Conservation (phyloP, 2,329 filamentous ascomycete species). For the Zasmidium cellare region DNA sequence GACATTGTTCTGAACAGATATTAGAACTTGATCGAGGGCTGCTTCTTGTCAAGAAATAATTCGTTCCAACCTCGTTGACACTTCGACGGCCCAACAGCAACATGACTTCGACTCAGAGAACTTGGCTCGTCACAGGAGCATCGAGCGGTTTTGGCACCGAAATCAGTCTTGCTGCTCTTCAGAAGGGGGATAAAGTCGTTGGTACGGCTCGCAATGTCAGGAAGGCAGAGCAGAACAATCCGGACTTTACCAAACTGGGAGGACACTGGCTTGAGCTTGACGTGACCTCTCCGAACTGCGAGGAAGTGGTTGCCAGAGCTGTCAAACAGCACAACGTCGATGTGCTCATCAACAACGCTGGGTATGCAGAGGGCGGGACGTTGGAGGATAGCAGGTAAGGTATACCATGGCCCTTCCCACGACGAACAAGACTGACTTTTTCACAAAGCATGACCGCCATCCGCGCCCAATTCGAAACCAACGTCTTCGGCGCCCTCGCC, state of each 20-base stretch:
- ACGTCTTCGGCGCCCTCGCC: background rate
- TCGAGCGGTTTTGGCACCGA: background rate
- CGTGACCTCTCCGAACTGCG: background rate
- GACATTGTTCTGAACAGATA: background rate
- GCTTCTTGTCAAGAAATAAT: background rate
- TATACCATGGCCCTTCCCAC: too few relatives aligned
- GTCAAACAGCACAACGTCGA: background rate
- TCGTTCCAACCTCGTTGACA: background rate
- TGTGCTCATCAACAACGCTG: background rate
- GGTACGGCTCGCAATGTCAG: background rate
- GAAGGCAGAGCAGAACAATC: background rate
- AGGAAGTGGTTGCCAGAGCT: background rate
- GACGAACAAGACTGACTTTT: background rate
- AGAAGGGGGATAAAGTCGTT: background rate
- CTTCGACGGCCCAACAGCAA: background rate
- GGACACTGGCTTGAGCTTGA: background rate
- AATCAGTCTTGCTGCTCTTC: background rate
- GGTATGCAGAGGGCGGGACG: background rate
- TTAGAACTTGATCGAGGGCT: too few relatives aligned
- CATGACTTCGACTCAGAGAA: background rate
- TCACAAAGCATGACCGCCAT: background rate
- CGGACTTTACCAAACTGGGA: background rate
- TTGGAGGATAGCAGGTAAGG: background rate
- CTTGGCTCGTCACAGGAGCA: background rate
- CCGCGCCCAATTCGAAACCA: background rate